Conservation (phyloP, 257 asterid genomes). For the Solanum verrucosum region DNA sequence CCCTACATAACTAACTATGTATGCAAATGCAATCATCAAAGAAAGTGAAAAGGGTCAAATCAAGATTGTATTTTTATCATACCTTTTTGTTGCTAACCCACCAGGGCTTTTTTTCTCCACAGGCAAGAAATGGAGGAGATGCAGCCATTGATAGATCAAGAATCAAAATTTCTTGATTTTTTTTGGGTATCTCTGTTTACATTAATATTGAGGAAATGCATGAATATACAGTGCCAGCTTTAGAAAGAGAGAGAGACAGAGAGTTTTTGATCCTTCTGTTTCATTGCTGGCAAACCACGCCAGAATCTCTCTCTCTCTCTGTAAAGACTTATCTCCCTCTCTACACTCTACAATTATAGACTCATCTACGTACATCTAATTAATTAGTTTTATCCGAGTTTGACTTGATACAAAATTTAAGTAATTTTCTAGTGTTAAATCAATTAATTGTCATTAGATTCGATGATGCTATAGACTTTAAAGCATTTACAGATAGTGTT, state of each 20-base stretch:
- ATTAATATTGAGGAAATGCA: conserved; percentile 3
- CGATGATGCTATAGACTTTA: background rate
- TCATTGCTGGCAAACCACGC: conserved; percentile 26
- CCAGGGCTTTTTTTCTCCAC: conserved; percentile 60
- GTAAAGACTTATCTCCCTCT: background rate
- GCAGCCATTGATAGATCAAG: conserved; percentile 48
- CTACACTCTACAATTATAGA: background rate
- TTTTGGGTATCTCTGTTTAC: background rate
- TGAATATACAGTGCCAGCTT: conserved; percentile 24
- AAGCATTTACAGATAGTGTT: too few relatives aligned
- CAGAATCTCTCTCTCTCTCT: conserved; percentile 7
- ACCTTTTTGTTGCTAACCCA: conserved; percentile 71
- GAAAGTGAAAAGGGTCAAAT: background rate
- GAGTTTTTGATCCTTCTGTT: background rate
- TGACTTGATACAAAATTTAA: background rate
- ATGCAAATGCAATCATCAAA: background rate
- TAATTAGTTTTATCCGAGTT: background rate
- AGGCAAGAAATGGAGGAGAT: conserved; percentile 36
- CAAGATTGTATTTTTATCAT: background rate
- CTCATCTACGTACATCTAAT: background rate
- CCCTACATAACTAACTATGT: background rate
- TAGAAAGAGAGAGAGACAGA: background rate
- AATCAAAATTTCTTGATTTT: background rate
- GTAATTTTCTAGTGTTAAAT: background rate
- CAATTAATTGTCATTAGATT: background rate